phyloP scores from a whole-genome alignment of 2,329 filamentous ascomycete genomes.

The Phialemonium atrogriseum region DNA sequence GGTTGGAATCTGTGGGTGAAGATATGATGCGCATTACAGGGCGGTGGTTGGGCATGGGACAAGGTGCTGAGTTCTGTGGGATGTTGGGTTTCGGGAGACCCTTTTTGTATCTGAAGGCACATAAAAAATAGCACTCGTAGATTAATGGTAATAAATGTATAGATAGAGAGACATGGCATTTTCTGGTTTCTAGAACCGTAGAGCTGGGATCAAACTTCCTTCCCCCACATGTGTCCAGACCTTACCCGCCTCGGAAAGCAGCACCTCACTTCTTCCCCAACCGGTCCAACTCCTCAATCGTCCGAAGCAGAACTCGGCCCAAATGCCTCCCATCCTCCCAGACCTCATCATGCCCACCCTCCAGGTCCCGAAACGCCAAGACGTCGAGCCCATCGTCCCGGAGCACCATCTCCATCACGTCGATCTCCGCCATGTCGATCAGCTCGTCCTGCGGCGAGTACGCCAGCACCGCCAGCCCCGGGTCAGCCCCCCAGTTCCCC shows the following conservation, averaged over 20 bases:
- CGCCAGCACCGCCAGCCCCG: constrained; percentile 29
- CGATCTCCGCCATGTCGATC: constrained; percentile 49
- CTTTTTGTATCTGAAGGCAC: too few relatives aligned
- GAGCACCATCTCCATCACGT: constrained; percentile 44
- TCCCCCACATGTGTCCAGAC: too few relatives aligned
- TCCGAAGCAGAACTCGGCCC: neutral
- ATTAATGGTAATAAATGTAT: too few relatives aligned
- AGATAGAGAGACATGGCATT: too few relatives aligned
- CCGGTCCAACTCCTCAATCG: neutral
- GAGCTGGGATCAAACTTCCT: too few relatives aligned
- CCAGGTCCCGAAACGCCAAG: constrained; percentile 35
- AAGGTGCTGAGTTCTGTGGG: too few relatives aligned
- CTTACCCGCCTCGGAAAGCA: too few relatives aligned
- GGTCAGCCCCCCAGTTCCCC: constrained; percentile 24
- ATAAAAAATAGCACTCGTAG: too few relatives aligned
- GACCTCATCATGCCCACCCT: constrained; percentile 54
- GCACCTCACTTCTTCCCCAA: neutral
- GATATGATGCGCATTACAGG: too few relatives aligned
- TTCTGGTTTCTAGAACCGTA: too few relatives aligned
- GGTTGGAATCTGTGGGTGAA: constrained; percentile 27
- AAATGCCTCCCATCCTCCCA: constrained; percentile 45
- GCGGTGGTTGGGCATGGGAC: too few relatives aligned
- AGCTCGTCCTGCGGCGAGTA: constrained; percentile 40
- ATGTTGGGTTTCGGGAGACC: too few relatives aligned
- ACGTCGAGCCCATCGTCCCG: constrained; percentile 21